Conservation (phyloP, 345 rosid genomes). For the Firmiana major region DNA sequence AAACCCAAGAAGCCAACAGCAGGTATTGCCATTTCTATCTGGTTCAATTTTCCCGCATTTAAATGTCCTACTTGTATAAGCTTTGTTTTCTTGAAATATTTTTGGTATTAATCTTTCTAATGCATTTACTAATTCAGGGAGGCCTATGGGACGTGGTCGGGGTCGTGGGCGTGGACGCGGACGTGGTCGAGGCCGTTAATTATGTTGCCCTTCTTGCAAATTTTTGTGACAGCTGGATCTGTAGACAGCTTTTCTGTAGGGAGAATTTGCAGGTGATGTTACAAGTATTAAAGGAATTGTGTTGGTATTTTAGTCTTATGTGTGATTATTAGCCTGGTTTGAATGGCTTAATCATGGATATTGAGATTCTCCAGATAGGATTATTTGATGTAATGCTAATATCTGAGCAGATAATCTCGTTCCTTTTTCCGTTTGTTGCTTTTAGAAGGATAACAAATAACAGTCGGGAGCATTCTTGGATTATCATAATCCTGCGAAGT, state of each 20-base stretch:
- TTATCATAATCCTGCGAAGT: too few relatives aligned
- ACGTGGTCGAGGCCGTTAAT: slow-evolving; percentile 80
- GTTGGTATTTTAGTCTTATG: neutral
- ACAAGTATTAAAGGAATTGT: slow-evolving; percentile 13
- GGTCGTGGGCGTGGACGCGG: slow-evolving; percentile 93
- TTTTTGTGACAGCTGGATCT: slow-evolving; percentile 25
- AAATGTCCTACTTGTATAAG: slow-evolving; percentile 3
- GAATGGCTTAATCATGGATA: slow-evolving; percentile 6
- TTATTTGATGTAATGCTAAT: neutral
- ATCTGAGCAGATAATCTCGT: neutral
- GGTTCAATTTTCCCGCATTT: neutral
- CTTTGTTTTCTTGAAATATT: neutral
- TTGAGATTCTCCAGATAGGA: neutral
- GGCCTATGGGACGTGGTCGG: slow-evolving; percentile 80
- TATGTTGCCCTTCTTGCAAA: slow-evolving; percentile 13
- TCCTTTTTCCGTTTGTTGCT: neutral
- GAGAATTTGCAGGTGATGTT: slow-evolving; percentile 10
- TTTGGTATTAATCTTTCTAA: slow-evolving; percentile 1
- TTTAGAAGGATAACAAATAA: too few relatives aligned
- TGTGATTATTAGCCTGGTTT: neutral
- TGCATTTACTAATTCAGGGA: slow-evolving; percentile 47
- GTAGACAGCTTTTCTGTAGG: slow-evolving; percentile 35
- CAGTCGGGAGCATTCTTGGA: too few relatives aligned
- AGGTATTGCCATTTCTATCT: slow-evolving; percentile 39
- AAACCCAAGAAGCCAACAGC: slow-evolving; percentile 96